phyloP scores from a whole-genome alignment of 495 filamentous ascomycete genomes.

The Lophium mytilinum region DNA sequence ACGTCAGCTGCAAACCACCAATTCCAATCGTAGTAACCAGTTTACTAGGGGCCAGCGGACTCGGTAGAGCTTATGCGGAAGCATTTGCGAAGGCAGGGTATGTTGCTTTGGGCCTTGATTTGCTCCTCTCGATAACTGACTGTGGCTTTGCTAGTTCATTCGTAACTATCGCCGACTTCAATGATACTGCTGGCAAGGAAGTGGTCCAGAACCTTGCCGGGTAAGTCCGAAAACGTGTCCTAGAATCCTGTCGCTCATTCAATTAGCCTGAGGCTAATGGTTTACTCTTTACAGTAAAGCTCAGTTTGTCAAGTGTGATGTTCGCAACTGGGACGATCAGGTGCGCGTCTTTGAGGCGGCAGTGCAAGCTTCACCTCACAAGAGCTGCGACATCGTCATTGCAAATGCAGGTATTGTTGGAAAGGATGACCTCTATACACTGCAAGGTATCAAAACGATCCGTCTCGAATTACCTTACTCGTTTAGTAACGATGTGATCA shows the following conservation, averaged over 20 bases:
- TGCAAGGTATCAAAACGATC: too few species aligned
- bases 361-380: background rate
- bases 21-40: background rate
- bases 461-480: too few species aligned
- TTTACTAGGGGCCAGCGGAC: background rate
- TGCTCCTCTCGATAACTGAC: background rate
- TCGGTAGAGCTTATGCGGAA: background rate
- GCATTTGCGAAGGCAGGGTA: background rate
- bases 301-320: constrained; percentile 2
- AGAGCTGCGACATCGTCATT: constrained; percentile 1
- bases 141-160: background rate
- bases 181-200: background rate
- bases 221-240: background rate
- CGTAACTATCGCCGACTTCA: constrained; percentile 2
- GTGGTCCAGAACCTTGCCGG: background rate
- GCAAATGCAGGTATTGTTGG: constrained; percentile 4
- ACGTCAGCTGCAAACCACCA: too few species aligned
- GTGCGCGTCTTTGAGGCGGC: constrained; percentile 1
- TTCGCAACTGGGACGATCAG: background rate
- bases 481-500: background rate
- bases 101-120: background rate
- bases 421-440: background rate
- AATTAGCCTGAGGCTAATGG: background rate
- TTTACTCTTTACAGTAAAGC: background rate
- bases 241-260: background rate